Base-by-base conservation (phyloP, 495 filamentous ascomycete species). In the Trichoderma gamsii region DNA sequence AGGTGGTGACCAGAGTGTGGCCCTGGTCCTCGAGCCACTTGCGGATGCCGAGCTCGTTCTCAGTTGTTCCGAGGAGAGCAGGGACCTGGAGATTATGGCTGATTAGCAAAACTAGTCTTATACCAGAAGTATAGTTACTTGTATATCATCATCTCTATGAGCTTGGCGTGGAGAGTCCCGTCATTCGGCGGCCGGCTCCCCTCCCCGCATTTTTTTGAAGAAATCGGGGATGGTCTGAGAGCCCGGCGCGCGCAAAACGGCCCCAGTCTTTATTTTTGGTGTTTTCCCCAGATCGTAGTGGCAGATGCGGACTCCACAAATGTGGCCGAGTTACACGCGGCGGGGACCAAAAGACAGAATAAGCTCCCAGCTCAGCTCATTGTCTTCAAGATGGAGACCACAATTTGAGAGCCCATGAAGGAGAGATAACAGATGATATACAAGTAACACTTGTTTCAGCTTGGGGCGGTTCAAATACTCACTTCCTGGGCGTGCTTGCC, bases 1-100 rank as follows among this genome's bases (percentile, higher is more conserved):
- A 96, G 67, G 95, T 99, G 72, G 94, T 99, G 68, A 99, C 89
- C 65, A 99, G 86, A 38, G 90, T 94, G 86, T 99, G 95, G 75
- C 95, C 95, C 77, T 93, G 86, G 64, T 92, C 90, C 82, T 98
- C 95, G 71, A 99, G 85, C 95, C 95, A 99, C 81, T 95, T 92
- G 71, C 95, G 87, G 75, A 99, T 79, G 66, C 95, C 95, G 67
- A 99, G 91, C 85, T 99, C 95, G 79, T 98, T 98, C 84, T 99
- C 93, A 66, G 91, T 97, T 56, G 94, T 96, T 73, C 95, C 95
- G 68, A 99, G 88, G 67, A 99, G 86, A 70, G 84, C 84, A 66
- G 93, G 93, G 73, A 94, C 90, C 76, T 97, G 49, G 44, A 49
- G 68, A 38, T 21, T 2, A n/a, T 11, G 51, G 7, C 12, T n/a